Conservation (phyloP, 768 basidiomycete species). For the Fistulinella prunicolor region DNA sequence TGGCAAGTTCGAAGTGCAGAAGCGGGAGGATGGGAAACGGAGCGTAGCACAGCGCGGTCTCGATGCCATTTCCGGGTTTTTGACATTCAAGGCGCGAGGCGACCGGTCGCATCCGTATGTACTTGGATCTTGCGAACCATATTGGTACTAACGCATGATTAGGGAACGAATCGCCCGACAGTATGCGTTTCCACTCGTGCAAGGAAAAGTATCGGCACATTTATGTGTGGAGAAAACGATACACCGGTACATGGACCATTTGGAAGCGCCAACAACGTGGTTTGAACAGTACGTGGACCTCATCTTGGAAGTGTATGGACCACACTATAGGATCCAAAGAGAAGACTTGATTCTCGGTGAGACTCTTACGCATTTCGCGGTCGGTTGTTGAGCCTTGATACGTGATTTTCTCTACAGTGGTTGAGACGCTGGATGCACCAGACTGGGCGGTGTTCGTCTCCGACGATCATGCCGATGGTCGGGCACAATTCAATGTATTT, state of each 20-base stretch:
- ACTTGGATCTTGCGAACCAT: background rate
- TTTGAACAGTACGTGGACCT: conserved; percentile 65
- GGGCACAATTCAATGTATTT: conserved; percentile 73
- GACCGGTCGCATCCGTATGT: conserved; percentile 42
- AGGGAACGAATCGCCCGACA: conserved; percentile 49
- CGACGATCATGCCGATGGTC: conserved; percentile 60
- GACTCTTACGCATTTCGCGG: background rate
- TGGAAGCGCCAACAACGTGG: conserved; percentile 69
- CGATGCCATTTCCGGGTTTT: conserved; percentile 51
- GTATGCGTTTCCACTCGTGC: conserved; percentile 57
- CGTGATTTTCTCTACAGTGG: conserved; percentile 37
- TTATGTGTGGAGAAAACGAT: conserved; percentile 68
- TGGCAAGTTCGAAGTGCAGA: conserved; percentile 48
- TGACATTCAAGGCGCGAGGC: conserved; percentile 41
- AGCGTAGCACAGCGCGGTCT: conserved; percentile 53
- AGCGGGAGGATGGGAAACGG: conserved; percentile 51
- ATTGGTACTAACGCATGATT: background rate
- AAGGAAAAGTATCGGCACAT: conserved; percentile 63
- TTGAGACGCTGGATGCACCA: conserved; percentile 67
- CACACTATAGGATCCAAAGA: conserved; percentile 45
- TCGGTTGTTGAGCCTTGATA: background rate
- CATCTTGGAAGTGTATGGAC: conserved; percentile 55
- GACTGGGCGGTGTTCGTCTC: conserved; percentile 78
- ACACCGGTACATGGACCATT: conserved; percentile 61
- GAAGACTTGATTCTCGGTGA: conserved; percentile 56